Conservation (phyloP, 208 protist species). For the Perkinsela sp. region DNA sequence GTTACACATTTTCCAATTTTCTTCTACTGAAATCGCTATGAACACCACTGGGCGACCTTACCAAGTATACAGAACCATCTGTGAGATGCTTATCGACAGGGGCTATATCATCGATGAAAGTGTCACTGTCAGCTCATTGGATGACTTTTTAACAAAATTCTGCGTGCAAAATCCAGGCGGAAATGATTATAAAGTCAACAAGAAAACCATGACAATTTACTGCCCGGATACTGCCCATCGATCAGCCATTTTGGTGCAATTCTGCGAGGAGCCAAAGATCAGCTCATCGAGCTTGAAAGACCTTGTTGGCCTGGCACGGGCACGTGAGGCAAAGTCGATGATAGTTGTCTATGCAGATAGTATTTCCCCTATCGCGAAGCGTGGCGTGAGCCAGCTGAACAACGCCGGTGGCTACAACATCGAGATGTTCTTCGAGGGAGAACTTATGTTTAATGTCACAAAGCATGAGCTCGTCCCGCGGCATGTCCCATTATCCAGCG, state of each 20-base stretch:
- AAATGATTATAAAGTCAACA: background rate
- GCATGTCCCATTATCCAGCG: constrained; percentile 56
- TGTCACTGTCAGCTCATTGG: constrained; percentile 14
- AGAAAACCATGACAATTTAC: constrained; percentile 37
- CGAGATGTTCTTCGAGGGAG: constrained; percentile 75
- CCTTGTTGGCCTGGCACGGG: constrained; percentile 12
- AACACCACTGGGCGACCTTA: constrained; percentile 9
- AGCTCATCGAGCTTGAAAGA: constrained; percentile 24
- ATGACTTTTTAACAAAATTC: constrained; percentile 30
- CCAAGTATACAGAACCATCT: constrained; percentile 31
- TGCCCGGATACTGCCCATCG: constrained; percentile 19
- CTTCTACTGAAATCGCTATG: too few relatives aligned
- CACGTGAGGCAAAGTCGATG: constrained; percentile 18
- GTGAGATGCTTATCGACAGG: constrained; percentile 50
- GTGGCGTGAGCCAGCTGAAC: constrained; percentile 29
- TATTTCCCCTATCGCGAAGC: constrained; percentile 27
- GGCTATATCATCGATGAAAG: constrained; percentile 22
- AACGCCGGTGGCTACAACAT: constrained; percentile 26
- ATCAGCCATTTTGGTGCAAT: constrained; percentile 20
- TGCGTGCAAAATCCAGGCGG: constrained; percentile 7
- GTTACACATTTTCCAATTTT: too few relatives aligned
- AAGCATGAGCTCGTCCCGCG: constrained; percentile 83
- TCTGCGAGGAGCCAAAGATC: constrained; percentile 16
- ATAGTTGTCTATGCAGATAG: constrained; percentile 22
- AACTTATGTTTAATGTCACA: constrained; percentile 88